Evolutionary conservation across 1,139 yeast species (phyloP), one percentile per base, ranked within the genome.

Genomic region (Kodamaea ohmeri): DNA sequence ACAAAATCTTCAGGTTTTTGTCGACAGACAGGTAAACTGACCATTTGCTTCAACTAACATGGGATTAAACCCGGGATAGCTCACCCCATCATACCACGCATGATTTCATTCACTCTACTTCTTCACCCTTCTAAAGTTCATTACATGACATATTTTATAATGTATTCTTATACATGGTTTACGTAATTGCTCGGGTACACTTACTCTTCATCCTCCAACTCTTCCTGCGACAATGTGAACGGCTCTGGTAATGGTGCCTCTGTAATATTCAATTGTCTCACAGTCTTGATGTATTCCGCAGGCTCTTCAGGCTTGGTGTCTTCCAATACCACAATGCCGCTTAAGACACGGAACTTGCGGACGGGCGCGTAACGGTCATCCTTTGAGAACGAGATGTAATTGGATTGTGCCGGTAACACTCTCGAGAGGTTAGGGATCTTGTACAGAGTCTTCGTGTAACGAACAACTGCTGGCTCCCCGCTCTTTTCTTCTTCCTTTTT

Each of bases 221-320:
- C 79, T 36, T 68, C 76, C n/a, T 72, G 78, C 46, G 67, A 65
- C 52, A 80, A 78, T 9, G 71, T 71, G 57, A 92, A 92, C 38
- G 97, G 94, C 49, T 83, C 83, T 24, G 97, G 97, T 36, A 89
- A 53, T 35, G 97, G 96, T 0, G 97, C 97, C 52, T 88, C 95
- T 21, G 80, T 83, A 44, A 79, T 73, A 55, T 80, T 84, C 56
- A 78, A 71, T 60, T 89, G 95, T 63, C 96, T 83, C 21, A 89
- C 83, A 1, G 97, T 90, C 62, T 83, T 85, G 58, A 92, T 85
- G 45, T 76, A 63, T 44, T 80, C 84, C 17, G 75, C 68, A 30
- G 82, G 78, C 52, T 81, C 85, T 4, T 67, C 75, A 3, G 95
- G 90, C 39, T 65, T 67, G 41, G 76, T 76, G 57, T 89, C 97